Percentiles rank a stretch among this genome's conserved stretches.
phyloP scores from a whole-genome alignment of 257 asterid genomes.

The Anisodus tanguticus region DNA sequence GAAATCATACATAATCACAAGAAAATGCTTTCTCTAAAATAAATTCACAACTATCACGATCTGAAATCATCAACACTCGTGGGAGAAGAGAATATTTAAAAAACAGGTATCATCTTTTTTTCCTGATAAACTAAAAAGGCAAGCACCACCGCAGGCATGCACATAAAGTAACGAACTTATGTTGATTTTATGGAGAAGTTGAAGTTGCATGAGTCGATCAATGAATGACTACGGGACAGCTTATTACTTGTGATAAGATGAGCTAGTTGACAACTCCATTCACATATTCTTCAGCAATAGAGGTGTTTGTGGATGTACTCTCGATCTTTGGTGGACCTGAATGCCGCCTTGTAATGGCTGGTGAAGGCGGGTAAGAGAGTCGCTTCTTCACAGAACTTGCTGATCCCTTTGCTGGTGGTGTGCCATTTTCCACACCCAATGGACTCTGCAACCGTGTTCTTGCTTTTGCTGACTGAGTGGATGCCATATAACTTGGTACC shows the following conservation, averaged over 20 bases:
- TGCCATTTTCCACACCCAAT: constrained; percentile 59
- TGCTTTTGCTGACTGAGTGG: constrained; percentile 86
- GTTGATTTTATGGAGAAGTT: not conserved
- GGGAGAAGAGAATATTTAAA: not conserved
- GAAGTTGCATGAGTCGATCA: constrained; percentile 10
- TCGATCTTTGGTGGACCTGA: constrained; percentile 72
- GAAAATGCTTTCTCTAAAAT: not conserved
- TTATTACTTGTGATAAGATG: constrained; percentile 3
- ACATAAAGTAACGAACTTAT: not conserved
- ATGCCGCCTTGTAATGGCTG: constrained; percentile 72
- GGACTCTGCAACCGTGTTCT: constrained; percentile 78
- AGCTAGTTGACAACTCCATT: constrained; percentile 39
- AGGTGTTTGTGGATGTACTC: constrained; percentile 29
- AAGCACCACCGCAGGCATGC: not conserved
- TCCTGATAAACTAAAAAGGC: not conserved
- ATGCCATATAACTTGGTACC: constrained; percentile 85
- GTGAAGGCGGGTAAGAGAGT: constrained; percentile 83
- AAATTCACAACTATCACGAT: constrained; percentile 27
- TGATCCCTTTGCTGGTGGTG: constrained; percentile 58
- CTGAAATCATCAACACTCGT: not conserved
- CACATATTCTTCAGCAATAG: constrained; percentile 35
- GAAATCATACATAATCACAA: constrained; percentile 23
- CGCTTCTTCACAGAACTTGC: constrained; percentile 65
- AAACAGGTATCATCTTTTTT: not conserved
- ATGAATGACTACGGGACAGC: not conserved